Evolutionary conservation across 164 flowering plant genomes (phyloP), one percentile per base, ranked within the genome.

Genomic region (Taxillus chinensis): DNA sequence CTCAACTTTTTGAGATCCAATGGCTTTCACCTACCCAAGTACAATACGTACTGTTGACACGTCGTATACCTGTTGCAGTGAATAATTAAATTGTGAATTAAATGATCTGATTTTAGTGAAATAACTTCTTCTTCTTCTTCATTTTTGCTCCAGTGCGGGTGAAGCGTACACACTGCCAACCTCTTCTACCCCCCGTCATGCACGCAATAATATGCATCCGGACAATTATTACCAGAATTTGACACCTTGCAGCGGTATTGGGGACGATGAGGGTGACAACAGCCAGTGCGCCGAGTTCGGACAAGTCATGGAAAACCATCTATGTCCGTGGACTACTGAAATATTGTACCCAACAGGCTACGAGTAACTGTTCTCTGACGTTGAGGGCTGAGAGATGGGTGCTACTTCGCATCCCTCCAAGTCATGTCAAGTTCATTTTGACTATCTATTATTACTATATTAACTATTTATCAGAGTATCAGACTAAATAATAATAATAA

Each of bases 11-110:
- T 74, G 73, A 74, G 69, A 60, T 68, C 80, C 14, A 78, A 78
- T 73, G 79, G 74, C 13, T 75, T 76, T 43, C 73, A 78, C 67
- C 80, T 82, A 0, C 3, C 65, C 8, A 74, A 80, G 85, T 81
- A 43, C 46, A 43, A 9, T 43, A 43, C 10, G 4, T 11, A 4
- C 52, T 49, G n/a, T n/a, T n/a, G 2, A 49, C 13, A 49, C 13
- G 4, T 49, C 5, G 0, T 4, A 6, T 3, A 9, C 13, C 14
- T 0, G 4, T 49, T 49, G 4, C 41, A 45, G 8, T 11, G 42
- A 16, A 17, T 16, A 37, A 38, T 61, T 46, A 5, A 39, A 2
- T 13, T 3, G 7, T 12, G 38, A 16, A 41, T 2, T 13, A 12
- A 1, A 7, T 52, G 40, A 7, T 6, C 2, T 40, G 11, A 14